Evolutionary conservation across 1,139 yeast genomes (phyloP), one percentile per base, ranked within the genome.

Genomic region (Yamadazyma jaroonii): DNA sequence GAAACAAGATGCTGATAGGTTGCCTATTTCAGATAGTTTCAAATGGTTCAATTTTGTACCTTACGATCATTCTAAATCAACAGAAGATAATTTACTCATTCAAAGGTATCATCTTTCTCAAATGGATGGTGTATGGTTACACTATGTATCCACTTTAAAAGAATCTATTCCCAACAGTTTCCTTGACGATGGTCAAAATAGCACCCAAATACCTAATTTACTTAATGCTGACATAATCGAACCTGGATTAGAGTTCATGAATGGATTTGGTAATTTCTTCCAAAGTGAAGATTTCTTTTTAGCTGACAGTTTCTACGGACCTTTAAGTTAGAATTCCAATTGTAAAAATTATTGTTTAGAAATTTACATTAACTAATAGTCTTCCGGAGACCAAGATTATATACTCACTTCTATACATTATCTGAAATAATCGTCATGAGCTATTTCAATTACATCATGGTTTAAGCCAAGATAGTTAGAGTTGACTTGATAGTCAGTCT

Each of bases 401-500:
- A n/a, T n/a, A n/a, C n/a, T n/a, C n/a, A n/a, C n/a, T n/a, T n/a
- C n/a, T n/a, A n/a, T n/a, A n/a, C n/a, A n/a, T 34, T 37, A 50
- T 26, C 41, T 41, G 34, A 63, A 62, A 32, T 63, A 63, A 37
- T 63, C 61, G 41, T 63, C 67, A 35, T 61, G 62, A 8, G 35
- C 53, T 9, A 61, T 46, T 12, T 51, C 53, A 22, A 58, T 37
- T 22, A 42, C 49, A 14, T 53, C 60, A 10, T 60, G 62, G 8
- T 54, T 61, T 14, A 53, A 38, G 1, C 67, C 67, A 9, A 59
- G 42, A 36, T 62, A 62, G 22, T 48, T 52, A 1, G 53, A 40
- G 36, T 64, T 64, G 7, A 55, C 27, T 24, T 45, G 44, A 14
- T 54, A 36, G 5, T 50, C 48, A 9, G 34, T 30, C 27, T 59